These are phyloP conservation scores for Leccinellum albellum DNA, from an alignment of 768 basidiomycete species.

Conservation along the genomic window DNA sequence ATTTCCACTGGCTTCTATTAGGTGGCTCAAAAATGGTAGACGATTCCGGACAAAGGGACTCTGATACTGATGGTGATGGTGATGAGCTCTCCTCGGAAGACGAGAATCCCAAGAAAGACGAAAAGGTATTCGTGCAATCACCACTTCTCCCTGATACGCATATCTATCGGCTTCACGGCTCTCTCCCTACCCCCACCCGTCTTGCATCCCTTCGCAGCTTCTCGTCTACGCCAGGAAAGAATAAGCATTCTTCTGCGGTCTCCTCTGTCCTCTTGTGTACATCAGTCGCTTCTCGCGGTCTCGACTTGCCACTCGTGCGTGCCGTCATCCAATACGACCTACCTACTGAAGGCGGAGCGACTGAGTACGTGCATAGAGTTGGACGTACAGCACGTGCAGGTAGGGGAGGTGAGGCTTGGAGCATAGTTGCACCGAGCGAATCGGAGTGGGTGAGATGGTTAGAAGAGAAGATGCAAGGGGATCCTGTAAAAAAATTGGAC, in stretches of 20 bases:
- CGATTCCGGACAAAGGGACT: conserved; percentile 22
- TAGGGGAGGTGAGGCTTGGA: conserved; percentile 94
- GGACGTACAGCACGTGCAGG: conserved; percentile 97
- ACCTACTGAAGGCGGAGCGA: conserved; percentile 94
- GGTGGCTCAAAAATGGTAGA: conserved; percentile 67
- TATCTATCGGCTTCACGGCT: conserved; percentile 91
- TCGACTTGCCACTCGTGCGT: conserved; percentile 91
- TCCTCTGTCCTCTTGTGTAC: conserved; percentile 89
- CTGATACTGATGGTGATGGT: conserved; percentile 21
- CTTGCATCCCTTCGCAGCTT: conserved; percentile 82
- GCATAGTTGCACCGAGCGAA: conserved; percentile 85
- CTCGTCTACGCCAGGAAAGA: conserved; percentile 42
- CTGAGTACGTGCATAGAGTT: conserved; percentile 95
- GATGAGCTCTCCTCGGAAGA: conserved; percentile 24
- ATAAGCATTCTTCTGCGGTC: conserved; percentile 28
- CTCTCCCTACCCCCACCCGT: conserved; percentile 76
- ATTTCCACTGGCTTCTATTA: conserved; percentile 90
- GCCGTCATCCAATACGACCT: conserved; percentile 96
- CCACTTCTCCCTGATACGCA: conserved; percentile 77
- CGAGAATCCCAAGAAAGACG: conserved; percentile 27
- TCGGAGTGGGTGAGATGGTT: conserved; percentile 89
- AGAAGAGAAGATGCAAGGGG: conserved; percentile 71
- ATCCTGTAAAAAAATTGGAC: conserved; percentile 28
- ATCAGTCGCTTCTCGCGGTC: conserved; percentile 96
- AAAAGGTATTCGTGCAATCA: conserved; percentile 56